Percentiles rank a stretch among this genome's conserved stretches.
Conservation (phyloP, 257 asterid genomes). For the Voacanga thouarsii region DNA sequence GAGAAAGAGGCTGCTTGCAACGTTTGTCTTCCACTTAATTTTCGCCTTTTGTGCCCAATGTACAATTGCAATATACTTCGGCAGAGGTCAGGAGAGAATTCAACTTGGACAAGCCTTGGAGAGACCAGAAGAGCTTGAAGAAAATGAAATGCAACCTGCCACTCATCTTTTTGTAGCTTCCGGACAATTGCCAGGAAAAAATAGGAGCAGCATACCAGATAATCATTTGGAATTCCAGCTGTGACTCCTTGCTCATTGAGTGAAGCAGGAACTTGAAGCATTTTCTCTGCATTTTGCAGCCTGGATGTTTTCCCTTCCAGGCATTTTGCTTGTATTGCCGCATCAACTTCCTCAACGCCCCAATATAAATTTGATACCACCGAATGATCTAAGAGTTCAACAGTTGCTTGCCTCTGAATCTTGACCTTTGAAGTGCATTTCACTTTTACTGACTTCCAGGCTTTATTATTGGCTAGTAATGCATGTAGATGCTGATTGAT, state of each 20-base stretch:
- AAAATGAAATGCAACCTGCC: conserved; percentile 74
- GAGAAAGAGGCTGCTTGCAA: conserved; percentile 9
- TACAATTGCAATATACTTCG: conserved; percentile 33
- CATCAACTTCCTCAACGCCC: conserved; percentile 61
- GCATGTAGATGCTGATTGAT: conserved; percentile 45
- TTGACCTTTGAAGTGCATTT: conserved; percentile 59
- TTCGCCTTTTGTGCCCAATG: conserved; percentile 14
- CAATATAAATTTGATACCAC: conserved; percentile 71
- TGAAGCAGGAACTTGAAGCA: conserved; percentile 90
- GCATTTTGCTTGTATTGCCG: conserved; percentile 32
- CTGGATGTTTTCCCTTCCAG: conserved; percentile 26
- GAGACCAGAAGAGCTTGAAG: conserved; percentile 65
- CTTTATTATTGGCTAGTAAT: conserved; percentile 33
- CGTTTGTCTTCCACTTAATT: conserved; percentile 15
- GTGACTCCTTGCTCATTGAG: conserved; percentile 59
- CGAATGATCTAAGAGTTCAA: conserved; percentile 71
- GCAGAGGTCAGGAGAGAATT: conserved; percentile 62
- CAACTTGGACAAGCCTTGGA: conserved; percentile 50
- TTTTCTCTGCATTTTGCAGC: conserved; percentile 58
- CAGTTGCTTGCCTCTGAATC: conserved; percentile 44
- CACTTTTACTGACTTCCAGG: conserved; percentile 39
- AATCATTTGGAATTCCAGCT: conserved; percentile 51
- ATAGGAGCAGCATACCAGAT: conserved; percentile 52
- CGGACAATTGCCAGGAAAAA: conserved; percentile 60
- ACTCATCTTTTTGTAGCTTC: conserved; percentile 45